phyloP scores from a whole-genome alignment of 345 rosid genomes.

The Sonneratia caseolaris region DNA sequence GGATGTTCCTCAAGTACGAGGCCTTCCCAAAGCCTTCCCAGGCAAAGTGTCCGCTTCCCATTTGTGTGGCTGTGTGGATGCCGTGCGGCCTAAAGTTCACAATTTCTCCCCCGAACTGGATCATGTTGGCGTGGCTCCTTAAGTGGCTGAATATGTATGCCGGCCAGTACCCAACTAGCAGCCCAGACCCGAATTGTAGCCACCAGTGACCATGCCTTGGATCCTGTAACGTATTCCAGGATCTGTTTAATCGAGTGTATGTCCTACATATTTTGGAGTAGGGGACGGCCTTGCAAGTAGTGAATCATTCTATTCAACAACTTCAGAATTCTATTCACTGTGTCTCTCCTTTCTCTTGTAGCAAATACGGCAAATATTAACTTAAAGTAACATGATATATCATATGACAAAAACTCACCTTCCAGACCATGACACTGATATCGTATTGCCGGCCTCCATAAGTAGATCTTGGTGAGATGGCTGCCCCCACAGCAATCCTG shows the following conservation, averaged over 20 bases:
- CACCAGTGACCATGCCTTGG: slow-evolving; percentile 99
- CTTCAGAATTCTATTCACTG: too few relatives aligned
- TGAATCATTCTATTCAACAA: not conserved
- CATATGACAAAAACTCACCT: slow-evolving; percentile 35
- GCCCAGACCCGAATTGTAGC: slow-evolving; percentile 77
- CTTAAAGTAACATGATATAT: too few relatives aligned
- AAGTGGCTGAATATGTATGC: slow-evolving; percentile 76
- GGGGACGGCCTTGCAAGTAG: not conserved
- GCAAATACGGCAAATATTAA: too few relatives aligned
- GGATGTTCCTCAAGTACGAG: slow-evolving; percentile 77
- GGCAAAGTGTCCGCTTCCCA: slow-evolving; percentile 97
- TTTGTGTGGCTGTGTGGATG: slow-evolving; percentile 78
- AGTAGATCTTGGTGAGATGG: slow-evolving; percentile 91
- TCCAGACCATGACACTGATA: slow-evolving; percentile 82
- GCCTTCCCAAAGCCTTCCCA: slow-evolving; percentile 82
- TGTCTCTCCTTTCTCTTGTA: too few relatives aligned
- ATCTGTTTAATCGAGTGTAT: not conserved
- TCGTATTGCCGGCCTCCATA: slow-evolving; percentile 83
- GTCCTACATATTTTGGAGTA: not conserved
- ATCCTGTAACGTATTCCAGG: slow-evolving; percentile 33
- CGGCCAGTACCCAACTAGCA: slow-evolving; percentile 95
- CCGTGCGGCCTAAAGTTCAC: slow-evolving; percentile 73
- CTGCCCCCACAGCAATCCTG: slow-evolving; percentile 90
- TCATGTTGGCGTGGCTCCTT: slow-evolving; percentile 86
- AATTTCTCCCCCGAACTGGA: slow-evolving; percentile 90